Percentiles rank a stretch among this genome's conserved stretches.
phyloP scores from a whole-genome alignment of 352 stramenopile genomes.

The Globisporangium middletonii region DNA sequence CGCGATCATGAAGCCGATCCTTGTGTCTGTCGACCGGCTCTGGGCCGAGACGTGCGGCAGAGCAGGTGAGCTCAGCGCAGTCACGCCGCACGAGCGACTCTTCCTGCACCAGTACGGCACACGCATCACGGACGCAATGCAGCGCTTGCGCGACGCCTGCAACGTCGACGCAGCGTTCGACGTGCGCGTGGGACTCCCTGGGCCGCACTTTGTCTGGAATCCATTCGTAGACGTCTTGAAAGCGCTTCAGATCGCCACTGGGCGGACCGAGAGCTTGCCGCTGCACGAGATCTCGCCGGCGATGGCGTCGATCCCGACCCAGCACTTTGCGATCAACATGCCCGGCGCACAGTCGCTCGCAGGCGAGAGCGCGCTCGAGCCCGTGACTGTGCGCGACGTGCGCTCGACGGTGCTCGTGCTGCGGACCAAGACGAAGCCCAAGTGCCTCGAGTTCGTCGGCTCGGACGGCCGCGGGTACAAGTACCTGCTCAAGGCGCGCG shows the following conservation, averaged over 20 bases:
- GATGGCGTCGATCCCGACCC: slow-evolving; percentile 35
- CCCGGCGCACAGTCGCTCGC: slow-evolving; percentile 29
- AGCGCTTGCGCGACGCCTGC: slow-evolving; percentile 40
- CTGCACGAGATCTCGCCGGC: slow-evolving; percentile 72
- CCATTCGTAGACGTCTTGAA: slow-evolving; percentile 79
- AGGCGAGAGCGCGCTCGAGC: slow-evolving; percentile 11
- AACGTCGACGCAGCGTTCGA: slow-evolving; percentile 15
- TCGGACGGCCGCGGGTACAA: slow-evolving; percentile 66
- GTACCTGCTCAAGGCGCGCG: slow-evolving; percentile 83
- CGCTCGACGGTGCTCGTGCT: slow-evolving; percentile 44
- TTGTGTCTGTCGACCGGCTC: slow-evolving; percentile 54
- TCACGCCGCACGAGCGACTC: slow-evolving; percentile 67
- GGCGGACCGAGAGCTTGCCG: slow-evolving; percentile 43
- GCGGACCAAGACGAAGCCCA: slow-evolving; percentile 84
- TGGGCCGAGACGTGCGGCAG: slow-evolving; percentile 60
- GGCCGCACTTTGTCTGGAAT: slow-evolving; percentile 37
- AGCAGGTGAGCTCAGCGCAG: slow-evolving; percentile 14
- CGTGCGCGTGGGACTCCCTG: slow-evolving; percentile 6
- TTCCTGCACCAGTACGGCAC: slow-evolving; percentile 63
- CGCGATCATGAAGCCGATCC: slow-evolving; percentile 80
- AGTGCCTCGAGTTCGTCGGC: slow-evolving; percentile 72
- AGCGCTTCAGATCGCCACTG: slow-evolving; percentile 27
- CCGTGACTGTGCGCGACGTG: slow-evolving; percentile 34
- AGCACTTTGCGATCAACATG: slow-evolving; percentile 44
- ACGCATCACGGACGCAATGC: slow-evolving; percentile 38